Base-by-base conservation (phyloP, 106 monocot species). In the Dactylorhiza incarnata region DNA sequence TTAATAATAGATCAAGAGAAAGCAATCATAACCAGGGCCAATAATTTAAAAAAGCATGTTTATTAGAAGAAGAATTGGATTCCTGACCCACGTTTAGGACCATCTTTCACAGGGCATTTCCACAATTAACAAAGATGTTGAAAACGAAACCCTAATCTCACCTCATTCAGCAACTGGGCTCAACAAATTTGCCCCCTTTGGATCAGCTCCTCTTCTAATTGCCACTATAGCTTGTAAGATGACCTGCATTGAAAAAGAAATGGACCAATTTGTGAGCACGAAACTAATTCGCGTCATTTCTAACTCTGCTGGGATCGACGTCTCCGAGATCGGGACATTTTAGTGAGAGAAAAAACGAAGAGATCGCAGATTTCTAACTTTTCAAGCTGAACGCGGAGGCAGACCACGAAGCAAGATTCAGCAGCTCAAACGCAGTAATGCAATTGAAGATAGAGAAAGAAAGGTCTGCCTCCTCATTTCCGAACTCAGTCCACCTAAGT, bases 111-210 rank as follows among this genome's bases (percentile, higher is more conserved):
- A 46, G 24, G 0, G 24, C 45, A 44, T 16, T 17, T 46, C 46
- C 69, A 69, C 43, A 17, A 6, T 45, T 5, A 69, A 69, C n/a
- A 46, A 49, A 17, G 20, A 70, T 23, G 3, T 49, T 72, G 3
- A 49, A n/a, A 72, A 72, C 11, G 48, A 49, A 72, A 72, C 48
- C 72, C 72, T 48, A 72, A 72, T 20, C 72, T 72, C 48, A 72
- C 72, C 72, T 24, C 15, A 70, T 22, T 72, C 49, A 22, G 23
- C n/a, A 49, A 9, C 23, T 23, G 5, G 10, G 49, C 13, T 72
- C 48, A 49, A 72, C 2, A 37, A 72, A 22, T 49, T 49, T 12
- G 72, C 49, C 20, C 20, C 9, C 23, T 72, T 49, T 48, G 6
- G 49, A 49, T 4, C 72, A n/a, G 10, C 22, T 49, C 11, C 72